Conservation (phyloP, 805 yeast species). For the Candida xiaguanensis region DNA sequence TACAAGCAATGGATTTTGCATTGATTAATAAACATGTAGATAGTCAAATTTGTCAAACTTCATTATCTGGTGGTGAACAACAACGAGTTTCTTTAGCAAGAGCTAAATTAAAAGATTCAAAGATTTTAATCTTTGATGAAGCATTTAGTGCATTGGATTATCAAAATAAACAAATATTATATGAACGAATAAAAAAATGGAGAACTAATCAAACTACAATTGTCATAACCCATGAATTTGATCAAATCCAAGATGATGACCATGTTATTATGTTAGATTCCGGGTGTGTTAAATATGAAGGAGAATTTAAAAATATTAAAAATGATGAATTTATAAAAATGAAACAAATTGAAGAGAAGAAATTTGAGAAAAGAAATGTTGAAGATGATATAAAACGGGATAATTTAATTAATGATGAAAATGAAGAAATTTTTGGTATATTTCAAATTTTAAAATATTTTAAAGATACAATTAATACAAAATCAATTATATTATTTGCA, state of each 20-base stretch:
- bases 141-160: conserved; percentile 78
- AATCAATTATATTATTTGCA: conserved; percentile 44
- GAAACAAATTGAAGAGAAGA: conserved; percentile 1
- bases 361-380: background rate
- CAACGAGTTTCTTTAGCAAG: conserved; percentile 85
- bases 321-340: conserved; percentile 9
- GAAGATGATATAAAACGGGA: too few species aligned
- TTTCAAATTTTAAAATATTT: conserved; percentile 24
- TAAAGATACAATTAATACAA: conserved; percentile 15
- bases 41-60: conserved; percentile 43
- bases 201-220: conserved; percentile 72
- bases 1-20: conserved; percentile 51
- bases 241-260: conserved; percentile 56
- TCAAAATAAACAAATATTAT: conserved; percentile 40
- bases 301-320: conserved; percentile 11
- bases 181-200: conserved; percentile 53
- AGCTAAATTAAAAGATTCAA: conserved; percentile 69
- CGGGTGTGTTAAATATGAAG: conserved; percentile 44
- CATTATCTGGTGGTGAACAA: conserved; percentile 85
- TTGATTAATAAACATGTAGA: conserved; percentile 51
- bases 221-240: conserved; percentile 73
- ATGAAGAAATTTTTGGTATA: conserved; percentile 17
- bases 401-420: conserved; percentile 1
- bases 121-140: conserved; percentile 81
- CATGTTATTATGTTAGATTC: conserved; percentile 53